phyloP scores from a whole-genome alignment of 768 basidiomycete species.

The Podaxis pistillaris region DNA sequence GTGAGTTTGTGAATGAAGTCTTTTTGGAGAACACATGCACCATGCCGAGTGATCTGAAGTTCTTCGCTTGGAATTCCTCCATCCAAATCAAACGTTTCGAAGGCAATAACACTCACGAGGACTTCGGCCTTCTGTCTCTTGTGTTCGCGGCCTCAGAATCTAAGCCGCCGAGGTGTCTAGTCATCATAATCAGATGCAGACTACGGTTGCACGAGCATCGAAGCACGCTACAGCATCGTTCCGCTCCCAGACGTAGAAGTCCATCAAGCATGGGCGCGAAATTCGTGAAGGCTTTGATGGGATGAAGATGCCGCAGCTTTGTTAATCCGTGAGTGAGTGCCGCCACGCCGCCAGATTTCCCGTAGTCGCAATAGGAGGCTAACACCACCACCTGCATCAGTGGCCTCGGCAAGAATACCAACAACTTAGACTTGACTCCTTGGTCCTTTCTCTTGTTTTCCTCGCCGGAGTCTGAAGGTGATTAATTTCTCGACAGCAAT shows the following conservation, averaged over 20 bases:
- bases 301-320: neutral
- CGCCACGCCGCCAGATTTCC: too few relatives aligned
- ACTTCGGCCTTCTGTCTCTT: slow-evolving; percentile 75
- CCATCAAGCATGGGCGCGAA: neutral
- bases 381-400: too few relatives aligned
- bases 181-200: slow-evolving; percentile 15
- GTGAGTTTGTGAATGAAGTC: slow-evolving; percentile 84
- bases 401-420: too few relatives aligned
- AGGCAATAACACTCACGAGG: slow-evolving; percentile 47
- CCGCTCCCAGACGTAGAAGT: neutral
- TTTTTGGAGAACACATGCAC: slow-evolving; percentile 77
- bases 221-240: neutral
- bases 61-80: neutral
- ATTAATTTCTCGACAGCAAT: too few relatives aligned
- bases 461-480: too few relatives aligned
- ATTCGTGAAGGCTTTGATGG: neutral
- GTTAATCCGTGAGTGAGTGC: neutral
- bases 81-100: neutral
- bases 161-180: slow-evolving; percentile 17
- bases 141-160: slow-evolving; percentile 34
- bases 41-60: slow-evolving; percentile 73
- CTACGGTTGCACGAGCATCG: neutral
- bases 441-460: too few relatives aligned
- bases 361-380: too few relatives aligned
- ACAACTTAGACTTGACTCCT: too few relatives aligned